These are phyloP conservation scores for Botrytis fragariae DNA, from an alignment of 2,329 filamentous ascomycete species.

Conservation along the genomic window DNA sequence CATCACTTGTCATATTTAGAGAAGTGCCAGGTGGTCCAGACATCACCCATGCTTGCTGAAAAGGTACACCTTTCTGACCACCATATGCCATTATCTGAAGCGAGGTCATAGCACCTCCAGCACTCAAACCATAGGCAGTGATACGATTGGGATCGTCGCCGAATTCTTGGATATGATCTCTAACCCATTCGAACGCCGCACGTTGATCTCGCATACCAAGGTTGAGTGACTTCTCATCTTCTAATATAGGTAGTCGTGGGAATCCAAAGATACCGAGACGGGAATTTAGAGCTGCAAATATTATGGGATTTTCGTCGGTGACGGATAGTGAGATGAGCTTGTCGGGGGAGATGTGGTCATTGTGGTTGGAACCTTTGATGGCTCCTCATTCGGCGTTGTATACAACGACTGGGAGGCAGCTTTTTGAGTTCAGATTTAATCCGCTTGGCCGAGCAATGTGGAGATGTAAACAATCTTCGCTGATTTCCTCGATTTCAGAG, in stretches of 20 bases:
- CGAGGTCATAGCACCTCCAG: not conserved
- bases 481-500: constrained; percentile 5
- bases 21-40: not conserved
- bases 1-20: constrained; percentile 11
- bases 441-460: constrained; percentile 7
- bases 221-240: constrained; percentile 16
- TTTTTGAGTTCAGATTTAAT: not conserved
- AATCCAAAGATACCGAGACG: constrained; percentile 20
- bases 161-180: constrained; percentile 15
- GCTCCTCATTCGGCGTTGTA: constrained; percentile 16
- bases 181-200: constrained; percentile 14
- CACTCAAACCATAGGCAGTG: constrained; percentile 4
- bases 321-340: constrained; percentile 6
- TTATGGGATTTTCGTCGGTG: constrained; percentile 11
- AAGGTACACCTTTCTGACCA: not conserved
- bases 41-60: constrained; percentile 15
- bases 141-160: constrained; percentile 12
- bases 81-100: constrained; percentile 12
- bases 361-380: constrained; percentile 3
- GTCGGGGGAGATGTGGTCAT: constrained; percentile 3
- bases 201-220: constrained; percentile 21
- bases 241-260: not conserved
- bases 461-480: constrained; percentile 17
- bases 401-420: constrained; percentile 18
- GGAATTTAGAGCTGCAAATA: constrained; percentile 16